A percentile compares a stretch with the other conserved stretches of the same genome.
These are phyloP conservation scores for Austroboletus rostrupii DNA, from an alignment of 1,284 basidiomycete genomes.

Conservation along the genomic window DNA sequence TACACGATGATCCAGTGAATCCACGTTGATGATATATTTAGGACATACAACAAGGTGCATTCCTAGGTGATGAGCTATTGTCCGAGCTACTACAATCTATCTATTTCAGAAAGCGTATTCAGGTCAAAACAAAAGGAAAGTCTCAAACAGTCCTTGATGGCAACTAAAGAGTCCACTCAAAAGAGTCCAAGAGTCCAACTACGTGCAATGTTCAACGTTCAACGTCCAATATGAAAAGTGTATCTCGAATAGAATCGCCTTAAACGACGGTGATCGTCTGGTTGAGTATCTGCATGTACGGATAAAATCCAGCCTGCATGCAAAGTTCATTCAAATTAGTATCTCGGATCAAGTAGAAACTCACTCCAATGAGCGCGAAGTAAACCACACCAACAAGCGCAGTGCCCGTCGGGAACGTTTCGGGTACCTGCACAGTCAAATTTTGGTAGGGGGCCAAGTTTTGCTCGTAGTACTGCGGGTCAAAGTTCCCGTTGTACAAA, in stretches of 20 bases:
- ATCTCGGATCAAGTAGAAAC: constrained; percentile 3
- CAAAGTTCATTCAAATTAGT: background rate
- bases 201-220: background rate
- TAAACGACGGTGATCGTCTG: constrained; percentile 23
- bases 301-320: constrained; percentile 19
- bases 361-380: constrained; percentile 21
- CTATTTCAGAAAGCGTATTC: background rate
- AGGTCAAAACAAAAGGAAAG: background rate
- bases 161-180: background rate
- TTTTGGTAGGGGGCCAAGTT: constrained; percentile 28
- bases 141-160: background rate
- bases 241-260: background rate
- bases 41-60: background rate
- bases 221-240: background rate
- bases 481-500: constrained; percentile 27
- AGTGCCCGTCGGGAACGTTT: constrained; percentile 4
- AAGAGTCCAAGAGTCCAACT: background rate
- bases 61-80: background rate
- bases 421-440: constrained; percentile 23
- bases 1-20: too few species aligned
- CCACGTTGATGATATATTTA: background rate
- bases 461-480: constrained; percentile 15
- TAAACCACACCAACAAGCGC: constrained; percentile 24
- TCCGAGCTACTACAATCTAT: background rate
- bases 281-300: constrained; percentile 22